phyloP scores from a whole-genome alignment of 1,284 basidiomycete species.

The Ustilago vetiveriae region DNA sequence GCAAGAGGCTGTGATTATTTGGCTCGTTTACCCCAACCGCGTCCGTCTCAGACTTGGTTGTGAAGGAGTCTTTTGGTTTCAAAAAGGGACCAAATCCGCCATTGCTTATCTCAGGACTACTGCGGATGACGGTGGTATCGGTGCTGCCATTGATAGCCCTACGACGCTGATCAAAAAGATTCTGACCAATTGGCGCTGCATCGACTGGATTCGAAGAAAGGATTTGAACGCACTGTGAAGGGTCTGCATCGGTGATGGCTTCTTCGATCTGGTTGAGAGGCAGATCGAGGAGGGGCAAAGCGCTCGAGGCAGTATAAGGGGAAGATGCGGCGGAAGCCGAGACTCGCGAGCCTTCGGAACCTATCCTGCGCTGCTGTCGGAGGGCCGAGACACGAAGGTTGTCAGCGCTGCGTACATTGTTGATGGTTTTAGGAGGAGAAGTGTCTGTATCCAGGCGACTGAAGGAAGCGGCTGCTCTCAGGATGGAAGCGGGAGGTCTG shows the following conservation, averaged over 20 bases:
- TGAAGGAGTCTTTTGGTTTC: slow-evolving; percentile 13
- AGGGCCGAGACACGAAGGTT: slow-evolving; percentile 31
- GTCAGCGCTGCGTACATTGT: slow-evolving; percentile 31
- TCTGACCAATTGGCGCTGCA: no score
- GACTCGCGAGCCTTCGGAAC: slow-evolving; percentile 23
- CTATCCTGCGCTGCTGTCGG: slow-evolving; percentile 24
- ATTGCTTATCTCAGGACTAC: slow-evolving; percentile 3
- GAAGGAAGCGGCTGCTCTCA: not conserved
- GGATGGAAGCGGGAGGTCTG: slow-evolving; percentile 20
- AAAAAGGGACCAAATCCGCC: not conserved
- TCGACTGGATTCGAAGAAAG: not conserved
- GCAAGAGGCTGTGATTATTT: slow-evolving; percentile 14
- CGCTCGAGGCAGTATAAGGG: not conserved
- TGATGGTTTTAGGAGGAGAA: not conserved
- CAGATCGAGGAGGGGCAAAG: slow-evolving; percentile 31
- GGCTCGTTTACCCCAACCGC: not conserved
- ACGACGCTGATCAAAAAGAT: slow-evolving; percentile 1
- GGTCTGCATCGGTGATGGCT: slow-evolving; percentile 2
- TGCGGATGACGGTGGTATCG: slow-evolving; percentile 31
- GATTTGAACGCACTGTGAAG: no score
- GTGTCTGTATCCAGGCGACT: not conserved
- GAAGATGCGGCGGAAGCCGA: slow-evolving; percentile 5
- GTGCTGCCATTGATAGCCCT: slow-evolving; percentile 22
- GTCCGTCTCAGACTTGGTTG: slow-evolving; percentile 11
- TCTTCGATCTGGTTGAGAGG: slow-evolving; percentile 37